Evolutionary conservation across 495 filamentous ascomycete genomes (phyloP), one percentile per base, ranked within the genome.

Genomic region (Penicillium roqueforti): DNA sequence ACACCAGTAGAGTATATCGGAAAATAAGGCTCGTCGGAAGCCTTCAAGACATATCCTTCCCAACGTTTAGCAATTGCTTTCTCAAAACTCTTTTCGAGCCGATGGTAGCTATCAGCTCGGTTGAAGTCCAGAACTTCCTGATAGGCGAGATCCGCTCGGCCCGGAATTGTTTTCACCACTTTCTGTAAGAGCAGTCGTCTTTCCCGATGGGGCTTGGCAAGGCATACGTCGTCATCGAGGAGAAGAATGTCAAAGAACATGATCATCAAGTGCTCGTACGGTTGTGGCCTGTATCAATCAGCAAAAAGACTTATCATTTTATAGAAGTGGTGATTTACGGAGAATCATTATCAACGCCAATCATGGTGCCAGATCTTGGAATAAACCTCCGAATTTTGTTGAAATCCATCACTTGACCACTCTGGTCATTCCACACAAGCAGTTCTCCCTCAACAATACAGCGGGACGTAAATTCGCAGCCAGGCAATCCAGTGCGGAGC

Each of bases 401-500:
- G 47, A 93, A 95, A 20, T 80, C 80, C 28, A 87, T 63, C 4
- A 90, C 84, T 51, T 74, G 78, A 3, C 70, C 73, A 66, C 73
- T 66, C 55, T 78, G 77, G 34, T 87, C 84, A 59, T 80, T 87
- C 69, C 83, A 92, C 11, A 92, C 85, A 28, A 92, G 76, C 26
- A 96, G 67, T 57, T 96, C 91, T 1, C 89, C 91, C 60, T 95
- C 88, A 3, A 96, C 65, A 47, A 95, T 92, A 55, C 87, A 92
- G 3, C 76, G 78, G 8, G 60, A 68, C 28, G 73, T 76, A 58
- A 92, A 68, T 18, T 70, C 75, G 62, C 87, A 88, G 3, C 76
- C 68, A 0, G 70, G 53, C 2, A 66, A 62, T 3, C 80, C 81
- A 18, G 92, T 75, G 47, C 74, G 74, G 19, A 92, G 70, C 4